Evolutionary conservation across 768 basidiomycete genomes (phyloP).

Genomic region (Tulasnella sp.): DNA sequence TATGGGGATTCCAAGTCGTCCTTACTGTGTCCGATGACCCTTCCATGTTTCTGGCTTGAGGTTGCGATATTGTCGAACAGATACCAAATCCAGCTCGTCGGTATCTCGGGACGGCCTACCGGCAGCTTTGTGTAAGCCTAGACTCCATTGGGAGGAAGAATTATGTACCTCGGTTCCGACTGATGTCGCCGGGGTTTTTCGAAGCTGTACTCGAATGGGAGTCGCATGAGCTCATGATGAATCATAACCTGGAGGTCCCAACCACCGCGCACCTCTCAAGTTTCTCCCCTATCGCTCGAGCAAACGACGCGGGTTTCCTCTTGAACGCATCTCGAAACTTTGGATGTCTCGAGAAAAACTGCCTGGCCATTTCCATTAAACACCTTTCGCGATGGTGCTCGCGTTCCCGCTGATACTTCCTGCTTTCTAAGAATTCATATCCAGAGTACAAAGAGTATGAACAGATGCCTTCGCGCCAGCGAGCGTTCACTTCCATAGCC

Average conservation of each 20-base stretch:
- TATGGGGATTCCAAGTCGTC: not conserved
- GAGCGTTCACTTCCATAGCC: conserved; percentile 10
- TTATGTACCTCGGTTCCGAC: not conserved
- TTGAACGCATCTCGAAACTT: not conserved
- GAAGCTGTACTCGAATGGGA: not conserved
- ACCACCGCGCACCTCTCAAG: not conserved
- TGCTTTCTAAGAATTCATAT: not conserved
- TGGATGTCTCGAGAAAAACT: not conserved
- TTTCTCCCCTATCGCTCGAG: conserved; percentile 9
- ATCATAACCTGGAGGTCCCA: not conserved
- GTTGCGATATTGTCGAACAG: not conserved
- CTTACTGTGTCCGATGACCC: not conserved
- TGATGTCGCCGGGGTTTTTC: not conserved
- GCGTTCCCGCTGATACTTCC: not conserved
- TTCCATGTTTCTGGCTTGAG: not conserved
- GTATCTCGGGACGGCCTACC: not conserved
- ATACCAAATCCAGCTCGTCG: not conserved
- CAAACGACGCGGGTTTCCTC: conserved; percentile 5
- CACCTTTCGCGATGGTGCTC: conserved; percentile 3
- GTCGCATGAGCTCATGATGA: not conserved
- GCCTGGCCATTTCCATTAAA: conserved; percentile 5
- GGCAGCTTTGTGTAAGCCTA: not conserved
- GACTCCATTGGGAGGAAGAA: not conserved
- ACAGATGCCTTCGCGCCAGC: conserved; percentile 10
- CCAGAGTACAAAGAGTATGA: not conserved